These are phyloP conservation scores for Amaranthus palmeri DNA, from an alignment of 148 eudicot species.

Conservation along the genomic window DNA sequence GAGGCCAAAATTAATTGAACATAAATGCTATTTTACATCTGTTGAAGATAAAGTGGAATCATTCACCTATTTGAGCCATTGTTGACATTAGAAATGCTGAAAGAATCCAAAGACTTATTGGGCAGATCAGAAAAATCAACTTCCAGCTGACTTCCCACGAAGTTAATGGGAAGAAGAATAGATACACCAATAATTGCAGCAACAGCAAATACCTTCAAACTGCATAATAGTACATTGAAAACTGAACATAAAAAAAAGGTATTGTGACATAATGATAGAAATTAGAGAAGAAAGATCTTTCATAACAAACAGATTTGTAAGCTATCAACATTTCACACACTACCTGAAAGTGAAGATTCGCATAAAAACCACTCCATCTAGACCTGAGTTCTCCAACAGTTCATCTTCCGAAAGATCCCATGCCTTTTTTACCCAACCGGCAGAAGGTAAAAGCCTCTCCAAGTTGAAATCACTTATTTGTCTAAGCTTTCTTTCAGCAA, in stretches of 20 bases:
- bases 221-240: constrained; percentile 24
- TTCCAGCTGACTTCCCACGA: constrained; percentile 53
- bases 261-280: background rate
- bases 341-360: constrained; percentile 69
- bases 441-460: constrained; percentile 54
- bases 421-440: constrained; percentile 69
- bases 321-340: background rate
- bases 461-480: constrained; percentile 42
- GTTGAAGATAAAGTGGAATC: background rate
- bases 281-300: background rate
- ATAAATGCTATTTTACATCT: background rate
- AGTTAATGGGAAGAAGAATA: constrained; percentile 69
- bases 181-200: constrained; percentile 54
- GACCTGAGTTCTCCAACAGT: constrained; percentile 53
- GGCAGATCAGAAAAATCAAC: constrained; percentile 58
- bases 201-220: constrained; percentile 50
- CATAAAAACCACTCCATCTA: constrained; percentile 76
- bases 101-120: constrained; percentile 63
- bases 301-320: background rate
- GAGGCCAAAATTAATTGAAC: background rate
- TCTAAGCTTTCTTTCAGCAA: constrained; percentile 47
- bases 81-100: constrained; percentile 75
- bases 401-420: constrained; percentile 78
- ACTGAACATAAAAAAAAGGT: background rate
- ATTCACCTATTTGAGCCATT: constrained; percentile 71